These are phyloP conservation scores for Fusarium odoratissimum DNA, from an alignment of 2,329 filamentous ascomycete species.

Conservation along the genomic window DNA sequence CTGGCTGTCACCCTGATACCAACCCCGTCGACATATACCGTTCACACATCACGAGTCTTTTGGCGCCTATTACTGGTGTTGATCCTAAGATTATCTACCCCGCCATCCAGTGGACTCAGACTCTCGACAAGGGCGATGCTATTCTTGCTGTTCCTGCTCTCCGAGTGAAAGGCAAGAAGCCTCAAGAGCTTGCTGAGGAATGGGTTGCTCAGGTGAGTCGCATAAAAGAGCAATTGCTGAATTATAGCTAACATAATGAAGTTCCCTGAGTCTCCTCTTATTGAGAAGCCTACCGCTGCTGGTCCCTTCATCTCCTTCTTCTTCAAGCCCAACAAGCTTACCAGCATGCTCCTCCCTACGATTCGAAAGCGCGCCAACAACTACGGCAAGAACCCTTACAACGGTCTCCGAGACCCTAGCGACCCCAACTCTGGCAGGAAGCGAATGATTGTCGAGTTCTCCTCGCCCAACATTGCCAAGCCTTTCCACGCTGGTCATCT, in stretches of 20 bases:
- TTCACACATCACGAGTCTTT: constrained; percentile 76
- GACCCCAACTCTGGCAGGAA: constrained; percentile 72
- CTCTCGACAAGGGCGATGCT: constrained; percentile 85
- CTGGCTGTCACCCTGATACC: constrained; percentile 71
- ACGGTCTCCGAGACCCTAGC: constrained; percentile 70
- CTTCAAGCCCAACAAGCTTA: constrained; percentile 77
- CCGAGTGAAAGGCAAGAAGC: constrained; percentile 77
- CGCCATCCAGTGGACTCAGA: constrained; percentile 80
- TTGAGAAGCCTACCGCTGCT: constrained; percentile 74
- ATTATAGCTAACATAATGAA: constrained; percentile 46
- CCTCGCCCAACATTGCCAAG: constrained; percentile 87
- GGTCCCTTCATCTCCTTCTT: constrained; percentile 83
- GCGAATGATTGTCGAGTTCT: constrained; percentile 82
- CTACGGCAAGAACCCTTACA: constrained; percentile 65
- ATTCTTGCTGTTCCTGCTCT: constrained; percentile 83
- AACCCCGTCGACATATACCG: constrained; percentile 87
- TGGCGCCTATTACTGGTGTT: constrained; percentile 76
- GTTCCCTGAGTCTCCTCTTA: constrained; percentile 80
- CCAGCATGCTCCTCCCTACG: constrained; percentile 73
- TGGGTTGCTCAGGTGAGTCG: constrained; percentile 68
- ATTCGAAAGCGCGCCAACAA: constrained; percentile 70
- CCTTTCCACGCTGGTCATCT: constrained; percentile 84
- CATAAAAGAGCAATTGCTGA: neutral
- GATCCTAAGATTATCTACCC: constrained; percentile 78
- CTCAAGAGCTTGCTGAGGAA: constrained; percentile 69